A percentile compares a stretch with the other conserved stretches of the same genome.
These are phyloP conservation scores for Polygonum aviculare DNA, from an alignment of 148 eudicot species.

Conservation along the genomic window DNA sequence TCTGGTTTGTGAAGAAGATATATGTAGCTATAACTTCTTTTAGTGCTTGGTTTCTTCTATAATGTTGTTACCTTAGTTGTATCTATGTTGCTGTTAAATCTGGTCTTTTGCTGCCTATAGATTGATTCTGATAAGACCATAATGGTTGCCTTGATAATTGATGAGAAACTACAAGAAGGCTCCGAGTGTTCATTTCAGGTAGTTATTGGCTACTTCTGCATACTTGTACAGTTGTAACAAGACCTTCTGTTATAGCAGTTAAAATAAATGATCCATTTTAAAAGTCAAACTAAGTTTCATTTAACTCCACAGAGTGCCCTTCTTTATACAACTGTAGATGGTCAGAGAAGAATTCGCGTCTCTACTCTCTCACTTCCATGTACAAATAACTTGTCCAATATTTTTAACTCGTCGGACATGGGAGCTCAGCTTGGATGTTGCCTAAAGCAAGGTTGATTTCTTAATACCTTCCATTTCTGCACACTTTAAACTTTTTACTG, in stretches of 20 bases:
- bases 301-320: conserved; percentile 61
- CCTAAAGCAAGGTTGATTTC: conserved; percentile 64
- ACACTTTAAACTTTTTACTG: background rate
- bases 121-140: conserved; percentile 92
- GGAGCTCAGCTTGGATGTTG: conserved; percentile 90
- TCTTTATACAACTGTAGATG: conserved; percentile 86
- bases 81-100: background rate
- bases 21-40: background rate
- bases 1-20: background rate
- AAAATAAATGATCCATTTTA: background rate
- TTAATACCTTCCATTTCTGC: background rate
- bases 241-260: background rate
- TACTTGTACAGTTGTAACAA: background rate
- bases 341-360: conserved; percentile 90
- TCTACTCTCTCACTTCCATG: conserved; percentile 84
- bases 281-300: background rate
- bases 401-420: conserved; percentile 84
- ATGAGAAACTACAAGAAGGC: conserved; percentile 88
- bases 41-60: background rate
- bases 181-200: conserved; percentile 93
- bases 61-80: background rate
- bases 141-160: conserved; percentile 80
- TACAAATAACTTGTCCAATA: conserved; percentile 66
- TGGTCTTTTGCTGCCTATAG: conserved; percentile 31
- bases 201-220: background rate